Evolutionary conservation across 768 basidiomycete genomes (phyloP), one percentile per base, ranked within the genome.

Genomic region (Lepiota subincarnata): DNA sequence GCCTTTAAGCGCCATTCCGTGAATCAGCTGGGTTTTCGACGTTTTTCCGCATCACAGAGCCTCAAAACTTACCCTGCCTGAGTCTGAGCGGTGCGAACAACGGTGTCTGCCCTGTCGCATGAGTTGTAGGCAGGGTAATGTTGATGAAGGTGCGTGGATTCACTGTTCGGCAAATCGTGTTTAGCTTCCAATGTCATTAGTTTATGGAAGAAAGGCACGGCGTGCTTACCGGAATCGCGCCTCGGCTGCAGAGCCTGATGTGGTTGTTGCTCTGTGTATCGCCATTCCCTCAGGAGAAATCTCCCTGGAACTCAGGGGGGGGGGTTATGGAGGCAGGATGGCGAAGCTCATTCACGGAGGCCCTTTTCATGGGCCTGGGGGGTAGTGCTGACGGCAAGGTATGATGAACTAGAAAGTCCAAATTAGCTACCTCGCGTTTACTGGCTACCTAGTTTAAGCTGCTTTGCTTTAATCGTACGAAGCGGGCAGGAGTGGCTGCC

Each of bases 201-300:
- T 26, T 34, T 10, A 16, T 31, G n/a, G 18, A 16, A 22, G 3
- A 12, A 34, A 6, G 11, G 24, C 10, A 14, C 6, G 18, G 6
- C 22, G 6, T 1, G 12, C 31, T 34, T 50, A 42, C 49, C 49
- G 49, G 31, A 50, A 41, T 11, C 49, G 40, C 2, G 49, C 49
- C 13, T 50, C 49, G 16, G 49, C 49, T 3, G 40, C 49, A 13
- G 49, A 50, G 6, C 40, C 49, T 6, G 49, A 41, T 8, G 49
- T 26, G 18, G 40, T 34, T 11, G 40, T 50, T 10, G 28, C 40
- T 40, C 49, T 24, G 49, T 50, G 49, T 31, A 41, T 19, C 12
- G 40, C 11, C 49, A 50, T 50, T 6, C 14, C 7, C 43, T 28
- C 6, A 13, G 31, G n/a, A 14, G 11, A n/a, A 24, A 11, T 31